Percentiles rank a stretch among this genome's conserved stretches.
Evolutionary conservation across 2,329 filamentous ascomycete genomes (phyloP).

Genomic region (Cytospora mali): DNA sequence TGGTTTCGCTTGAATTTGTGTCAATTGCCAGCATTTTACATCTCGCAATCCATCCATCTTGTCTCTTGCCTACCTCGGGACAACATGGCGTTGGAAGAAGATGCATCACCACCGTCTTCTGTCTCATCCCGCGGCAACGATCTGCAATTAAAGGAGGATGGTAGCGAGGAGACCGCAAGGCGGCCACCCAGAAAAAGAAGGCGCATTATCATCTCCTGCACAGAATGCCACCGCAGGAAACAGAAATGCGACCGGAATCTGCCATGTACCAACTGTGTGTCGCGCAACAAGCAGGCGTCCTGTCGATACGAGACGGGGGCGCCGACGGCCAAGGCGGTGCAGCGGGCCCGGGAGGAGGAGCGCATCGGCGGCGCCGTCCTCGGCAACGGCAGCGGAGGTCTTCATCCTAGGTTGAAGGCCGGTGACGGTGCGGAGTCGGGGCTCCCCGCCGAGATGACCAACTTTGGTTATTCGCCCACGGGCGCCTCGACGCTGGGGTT

Average conservation of each 20-base stretch:
- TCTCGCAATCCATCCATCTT: neutral
- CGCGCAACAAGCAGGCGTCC: conserved; percentile 56
- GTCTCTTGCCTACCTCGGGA: neutral
- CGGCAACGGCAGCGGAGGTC: neutral
- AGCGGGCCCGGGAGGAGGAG: conserved; percentile 22
- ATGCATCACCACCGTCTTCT: conserved; percentile 19
- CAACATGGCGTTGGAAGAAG: conserved; percentile 13
- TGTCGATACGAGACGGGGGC: conserved; percentile 60
- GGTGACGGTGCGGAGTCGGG: conserved; percentile 35
- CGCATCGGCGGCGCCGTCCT: neutral
- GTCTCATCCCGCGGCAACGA: conserved; percentile 16
- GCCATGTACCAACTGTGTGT: conserved; percentile 62
- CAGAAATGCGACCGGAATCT: conserved; percentile 65
- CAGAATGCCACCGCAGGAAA: conserved; percentile 66
- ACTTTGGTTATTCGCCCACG: conserved; percentile 58
- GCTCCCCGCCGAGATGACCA: conserved; percentile 47
- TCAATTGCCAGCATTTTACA: neutral
- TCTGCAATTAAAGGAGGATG: conserved; percentile 2
- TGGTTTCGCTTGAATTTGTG: neutral
- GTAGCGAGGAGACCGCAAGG: conserved; percentile 29
- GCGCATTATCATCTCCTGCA: conserved; percentile 64
- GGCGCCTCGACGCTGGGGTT: conserved; percentile 56
- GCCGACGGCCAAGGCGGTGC: conserved; percentile 43
- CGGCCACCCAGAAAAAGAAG: conserved; percentile 58
- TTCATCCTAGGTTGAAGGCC: conserved; percentile 1